Conservation (phyloP, 352 stramenopile species). For the Phytophthora brassicae region DNA sequence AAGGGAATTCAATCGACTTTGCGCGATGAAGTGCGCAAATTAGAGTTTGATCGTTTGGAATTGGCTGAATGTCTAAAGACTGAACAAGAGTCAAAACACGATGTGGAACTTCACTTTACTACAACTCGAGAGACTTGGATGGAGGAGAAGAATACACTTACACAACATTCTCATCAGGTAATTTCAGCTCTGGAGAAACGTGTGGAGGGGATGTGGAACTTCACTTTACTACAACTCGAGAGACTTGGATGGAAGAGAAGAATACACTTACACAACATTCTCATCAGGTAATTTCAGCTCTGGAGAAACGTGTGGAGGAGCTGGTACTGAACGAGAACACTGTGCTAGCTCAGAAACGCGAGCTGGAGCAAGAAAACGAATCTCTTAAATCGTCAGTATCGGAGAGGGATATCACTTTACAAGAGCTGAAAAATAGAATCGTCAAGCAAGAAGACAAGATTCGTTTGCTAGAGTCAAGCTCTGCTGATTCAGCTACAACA, state of each 20-base stretch:
- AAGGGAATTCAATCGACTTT: conserved; percentile 29
- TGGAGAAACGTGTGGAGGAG: conserved; percentile 26
- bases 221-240: conserved; percentile 18
- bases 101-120: conserved; percentile 21
- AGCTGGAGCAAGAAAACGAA: conserved; percentile 26
- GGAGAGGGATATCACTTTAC: conserved; percentile 17
- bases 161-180: conserved; percentile 16
- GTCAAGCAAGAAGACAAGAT: conserved; percentile 25
- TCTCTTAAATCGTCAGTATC: conserved; percentile 10
- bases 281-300: conserved; percentile 15
- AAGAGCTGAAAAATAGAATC: conserved; percentile 19
- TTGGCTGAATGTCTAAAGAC: conserved; percentile 29
- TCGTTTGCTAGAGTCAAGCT: conserved; percentile 13
- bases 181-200: conserved; percentile 25
- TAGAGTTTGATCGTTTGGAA: conserved; percentile 34
- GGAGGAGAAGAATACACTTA: conserved; percentile 24
- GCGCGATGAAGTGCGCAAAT: conserved; percentile 26
- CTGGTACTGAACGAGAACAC: conserved; percentile 6
- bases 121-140: conserved; percentile 20
- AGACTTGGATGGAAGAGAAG: conserved; percentile 27
- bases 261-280: conserved; percentile 16
- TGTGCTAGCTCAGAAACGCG: conserved; percentile 16
- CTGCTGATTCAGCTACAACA: conserved; percentile 3
- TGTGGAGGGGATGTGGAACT: conserved; percentile 23
- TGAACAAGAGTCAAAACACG: conserved; percentile 33